Conservation (phyloP, 2,329 filamentous ascomycete genomes). For the Hortaea werneckii region DNA sequence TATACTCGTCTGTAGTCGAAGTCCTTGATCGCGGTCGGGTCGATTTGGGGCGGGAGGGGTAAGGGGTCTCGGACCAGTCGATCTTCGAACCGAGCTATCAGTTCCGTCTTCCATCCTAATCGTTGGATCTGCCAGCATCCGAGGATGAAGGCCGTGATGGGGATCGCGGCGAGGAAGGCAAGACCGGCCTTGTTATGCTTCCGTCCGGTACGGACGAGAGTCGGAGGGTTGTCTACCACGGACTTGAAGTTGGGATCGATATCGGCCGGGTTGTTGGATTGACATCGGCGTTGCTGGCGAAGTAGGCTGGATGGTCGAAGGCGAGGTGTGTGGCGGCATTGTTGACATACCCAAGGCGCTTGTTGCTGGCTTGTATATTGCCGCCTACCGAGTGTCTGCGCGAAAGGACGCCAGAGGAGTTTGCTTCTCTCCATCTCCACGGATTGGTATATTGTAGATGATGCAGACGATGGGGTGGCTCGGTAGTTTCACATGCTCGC, state of each 20-base stretch:
- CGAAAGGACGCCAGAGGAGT: constrained; percentile 9
- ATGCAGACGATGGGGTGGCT: background rate
- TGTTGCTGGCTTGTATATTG: constrained; percentile 4
- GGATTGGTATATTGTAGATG: background rate
- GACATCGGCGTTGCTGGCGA: constrained; percentile 22
- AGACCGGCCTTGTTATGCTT: constrained; percentile 50
- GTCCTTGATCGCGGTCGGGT: constrained; percentile 69
- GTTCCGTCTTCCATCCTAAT: constrained; percentile 83
- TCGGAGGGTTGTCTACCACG: constrained; percentile 75
- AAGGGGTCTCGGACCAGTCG: constrained; percentile 76
- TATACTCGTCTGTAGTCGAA: constrained; percentile 87
- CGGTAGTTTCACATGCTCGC: constrained; percentile 1
- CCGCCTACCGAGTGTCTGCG: background rate
- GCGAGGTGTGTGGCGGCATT: constrained; percentile 24
- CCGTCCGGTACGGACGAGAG: constrained; percentile 63
- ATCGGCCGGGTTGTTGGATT: constrained; percentile 50
- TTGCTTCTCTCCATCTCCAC: constrained; percentile 11
- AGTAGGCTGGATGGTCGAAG: background rate
- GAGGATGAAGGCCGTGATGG: constrained; percentile 77
- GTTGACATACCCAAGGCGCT: constrained; percentile 16
- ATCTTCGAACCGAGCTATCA: constrained; percentile 87
- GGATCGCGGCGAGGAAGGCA: constrained; percentile 53
- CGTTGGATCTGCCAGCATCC: constrained; percentile 95
- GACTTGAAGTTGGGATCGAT: constrained; percentile 66
- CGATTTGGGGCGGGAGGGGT: constrained; percentile 72